These are phyloP conservation scores for Fusarium fracticaudum DNA, from an alignment of 2,329 filamentous ascomycete genomes.

Conservation along the genomic window DNA sequence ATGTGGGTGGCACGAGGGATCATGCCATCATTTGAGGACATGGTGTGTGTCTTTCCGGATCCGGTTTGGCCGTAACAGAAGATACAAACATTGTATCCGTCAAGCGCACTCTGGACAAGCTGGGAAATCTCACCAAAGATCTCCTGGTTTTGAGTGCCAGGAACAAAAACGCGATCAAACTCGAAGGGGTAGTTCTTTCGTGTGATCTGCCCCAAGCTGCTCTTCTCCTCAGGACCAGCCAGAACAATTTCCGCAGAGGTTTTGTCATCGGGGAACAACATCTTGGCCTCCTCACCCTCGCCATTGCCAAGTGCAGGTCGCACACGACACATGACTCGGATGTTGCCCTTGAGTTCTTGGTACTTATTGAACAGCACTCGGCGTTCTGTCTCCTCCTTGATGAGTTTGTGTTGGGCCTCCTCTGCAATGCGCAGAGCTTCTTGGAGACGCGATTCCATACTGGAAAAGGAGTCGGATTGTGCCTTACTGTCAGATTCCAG, in stretches of 20 bases:
- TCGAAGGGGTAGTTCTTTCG: conserved; percentile 86
- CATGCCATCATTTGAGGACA: conserved; percentile 92
- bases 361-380: conserved; percentile 97
- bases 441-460: conserved; percentile 81
- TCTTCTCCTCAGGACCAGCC: conserved; percentile 84
- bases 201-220: conserved; percentile 77
- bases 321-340: conserved; percentile 96
- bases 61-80: conserved; percentile 99
- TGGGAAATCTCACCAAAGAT: conserved; percentile 98
- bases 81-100: conserved; percentile 98
- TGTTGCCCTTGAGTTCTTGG: conserved; percentile 97
- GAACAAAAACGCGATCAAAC: conserved; percentile 93
- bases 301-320: conserved; percentile 72
- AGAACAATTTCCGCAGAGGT: conserved; percentile 90
- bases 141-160: conserved; percentile 79
- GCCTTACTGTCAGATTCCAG: conserved; percentile 90
- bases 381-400: conserved; percentile 89
- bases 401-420: conserved; percentile 80
- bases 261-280: conserved; percentile 83
- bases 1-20: conserved; percentile 93
- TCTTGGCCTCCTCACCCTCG: conserved; percentile 75
- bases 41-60: conserved; percentile 95
- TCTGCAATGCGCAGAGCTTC: conserved; percentile 78
- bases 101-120: conserved; percentile 92
- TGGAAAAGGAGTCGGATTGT: conserved; percentile 85